Percentiles rank a stretch among this genome's conserved stretches.
phyloP scores from a whole-genome alignment of 352 stramenopile genomes.

The Phytophthora quininea region DNA sequence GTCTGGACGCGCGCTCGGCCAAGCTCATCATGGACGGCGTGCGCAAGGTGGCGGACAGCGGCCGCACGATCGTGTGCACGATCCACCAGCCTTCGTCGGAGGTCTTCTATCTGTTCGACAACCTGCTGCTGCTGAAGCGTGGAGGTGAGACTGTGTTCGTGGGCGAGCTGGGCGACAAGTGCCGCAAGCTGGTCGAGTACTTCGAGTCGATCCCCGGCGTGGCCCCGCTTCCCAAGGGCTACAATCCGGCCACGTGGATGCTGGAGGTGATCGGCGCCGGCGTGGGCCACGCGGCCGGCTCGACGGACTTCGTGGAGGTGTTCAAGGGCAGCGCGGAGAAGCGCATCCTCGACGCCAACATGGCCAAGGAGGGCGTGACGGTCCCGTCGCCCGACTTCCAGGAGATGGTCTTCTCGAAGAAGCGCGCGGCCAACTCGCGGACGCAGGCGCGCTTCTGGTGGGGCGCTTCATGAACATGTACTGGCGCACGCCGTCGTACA shows the following conservation, averaged over 20 bases:
- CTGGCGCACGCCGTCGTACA: constrained; percentile 87
- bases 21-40: constrained; percentile 82
- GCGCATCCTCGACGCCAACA: constrained; percentile 18
- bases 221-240: constrained; percentile 38
- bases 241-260: constrained; percentile 42
- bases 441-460: constrained; percentile 33
- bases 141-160: constrained; percentile 50
- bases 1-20: constrained; percentile 79
- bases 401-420: constrained; percentile 36
- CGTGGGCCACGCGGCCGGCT: constrained; percentile 78
- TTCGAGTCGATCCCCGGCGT: constrained; percentile 29
- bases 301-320: constrained; percentile 51
- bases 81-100: constrained; percentile 92
- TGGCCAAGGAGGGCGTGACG: constrained; percentile 30
- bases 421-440: constrained; percentile 30
- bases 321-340: constrained; percentile 29
- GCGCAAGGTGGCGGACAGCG: constrained; percentile 72
- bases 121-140: constrained; percentile 71
- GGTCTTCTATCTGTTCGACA: constrained; percentile 87
- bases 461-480: constrained; percentile 58
- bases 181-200: constrained; percentile 30
- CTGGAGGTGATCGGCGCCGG: constrained; percentile 40
- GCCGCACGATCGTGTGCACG: constrained; percentile 83
- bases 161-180: constrained; percentile 36
- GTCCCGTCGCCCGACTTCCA: constrained; percentile 18